Evolutionary conservation across 352 stramenopile genomes (phyloP).

Genomic region (Pythium chondricola): DNA sequence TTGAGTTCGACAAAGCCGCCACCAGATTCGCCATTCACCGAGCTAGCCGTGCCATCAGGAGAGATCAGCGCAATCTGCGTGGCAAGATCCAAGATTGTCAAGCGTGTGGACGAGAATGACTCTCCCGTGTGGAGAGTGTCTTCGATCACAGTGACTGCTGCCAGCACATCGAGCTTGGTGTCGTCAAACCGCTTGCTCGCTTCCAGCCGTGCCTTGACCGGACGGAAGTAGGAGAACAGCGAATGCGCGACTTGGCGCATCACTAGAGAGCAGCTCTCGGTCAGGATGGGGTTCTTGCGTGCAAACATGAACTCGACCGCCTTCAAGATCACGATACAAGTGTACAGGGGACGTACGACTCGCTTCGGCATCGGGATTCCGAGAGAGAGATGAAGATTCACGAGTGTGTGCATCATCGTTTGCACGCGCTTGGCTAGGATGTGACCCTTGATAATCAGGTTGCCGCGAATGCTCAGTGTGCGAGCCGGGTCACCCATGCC

Average conservation of each 20-base stretch:
- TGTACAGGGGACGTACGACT: constrained; percentile 81
- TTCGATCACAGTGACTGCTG: constrained; percentile 79
- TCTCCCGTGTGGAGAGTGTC: constrained; percentile 77
- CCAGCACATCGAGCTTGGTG: constrained; percentile 80
- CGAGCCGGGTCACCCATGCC: constrained; percentile 63
- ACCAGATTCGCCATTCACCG: constrained; percentile 30
- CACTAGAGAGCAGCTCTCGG: constrained; percentile 66
- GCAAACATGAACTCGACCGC: constrained; percentile 91
- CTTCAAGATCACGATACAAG: constrained; percentile 89
- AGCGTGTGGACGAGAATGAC: constrained; percentile 80
- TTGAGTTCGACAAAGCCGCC: constrained; percentile 40
- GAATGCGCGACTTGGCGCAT: constrained; percentile 75
- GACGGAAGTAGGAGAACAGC: constrained; percentile 74
- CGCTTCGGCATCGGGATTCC: constrained; percentile 83
- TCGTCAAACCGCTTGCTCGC: constrained; percentile 85
- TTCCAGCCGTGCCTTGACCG: constrained; percentile 76
- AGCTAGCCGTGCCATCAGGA: constrained; percentile 36
- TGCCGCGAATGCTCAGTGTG: constrained; percentile 78
- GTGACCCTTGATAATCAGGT: constrained; percentile 89
- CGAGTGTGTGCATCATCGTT: constrained; percentile 86
- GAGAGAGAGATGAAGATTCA: constrained; percentile 86
- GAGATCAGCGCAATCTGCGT: constrained; percentile 78
- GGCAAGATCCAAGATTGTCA: constrained; percentile 75
- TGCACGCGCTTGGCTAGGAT: constrained; percentile 87
- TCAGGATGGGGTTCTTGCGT: constrained; percentile 77